Evolutionary conservation across 2,329 filamentous ascomycete species (phyloP).

Genomic region (Elsinoe arachidis): DNA sequence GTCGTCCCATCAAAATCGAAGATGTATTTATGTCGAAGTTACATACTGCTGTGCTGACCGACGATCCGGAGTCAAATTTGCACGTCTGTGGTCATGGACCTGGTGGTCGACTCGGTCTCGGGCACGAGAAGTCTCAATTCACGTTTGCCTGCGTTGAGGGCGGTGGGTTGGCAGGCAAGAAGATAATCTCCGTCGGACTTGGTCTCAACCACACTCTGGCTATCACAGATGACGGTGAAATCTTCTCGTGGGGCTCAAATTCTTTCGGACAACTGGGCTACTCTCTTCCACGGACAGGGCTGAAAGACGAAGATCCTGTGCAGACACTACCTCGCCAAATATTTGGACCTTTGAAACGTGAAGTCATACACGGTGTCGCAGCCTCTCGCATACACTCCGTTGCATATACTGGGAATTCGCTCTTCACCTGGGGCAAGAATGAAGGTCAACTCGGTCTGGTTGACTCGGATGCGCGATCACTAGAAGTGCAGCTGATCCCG

Average conservation of each 20-base stretch:
- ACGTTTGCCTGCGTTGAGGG: slow-evolving; percentile 74
- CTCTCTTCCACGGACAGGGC: slow-evolving; percentile 55
- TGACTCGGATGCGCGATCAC: slow-evolving; percentile 85
- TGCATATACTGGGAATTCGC: slow-evolving; percentile 67
- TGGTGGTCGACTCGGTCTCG: slow-evolving; percentile 78
- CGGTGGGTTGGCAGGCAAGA: slow-evolving; percentile 62
- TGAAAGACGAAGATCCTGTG: slow-evolving; percentile 73
- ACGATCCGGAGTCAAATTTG: slow-evolving; percentile 79
- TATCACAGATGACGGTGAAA: slow-evolving; percentile 73
- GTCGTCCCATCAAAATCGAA: slow-evolving; percentile 64
- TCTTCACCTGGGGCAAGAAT: slow-evolving; percentile 95
- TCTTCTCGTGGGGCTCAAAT: slow-evolving; percentile 93
- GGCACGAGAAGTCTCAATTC: slow-evolving; percentile 83
- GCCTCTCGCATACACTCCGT: slow-evolving; percentile 90
- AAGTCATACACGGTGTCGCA: slow-evolving; percentile 69
- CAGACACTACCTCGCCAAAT: slow-evolving; percentile 77
- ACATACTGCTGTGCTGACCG: slow-evolving; percentile 79
- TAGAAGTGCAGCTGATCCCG: slow-evolving; percentile 73
- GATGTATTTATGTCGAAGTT: slow-evolving; percentile 85
- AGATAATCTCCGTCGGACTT: slow-evolving; percentile 67
- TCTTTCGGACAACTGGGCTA: slow-evolving; percentile 81
- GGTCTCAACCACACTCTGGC: slow-evolving; percentile 89
- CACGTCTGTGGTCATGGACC: slow-evolving; percentile 89
- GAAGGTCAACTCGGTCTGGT: slow-evolving; percentile 88
- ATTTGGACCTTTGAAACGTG: slow-evolving; percentile 84